A percentile compares a stretch with the other conserved stretches of the same genome.
phyloP scores from a whole-genome alignment of 2,329 filamentous ascomycete species.

The Sporothrix dimorphospora region DNA sequence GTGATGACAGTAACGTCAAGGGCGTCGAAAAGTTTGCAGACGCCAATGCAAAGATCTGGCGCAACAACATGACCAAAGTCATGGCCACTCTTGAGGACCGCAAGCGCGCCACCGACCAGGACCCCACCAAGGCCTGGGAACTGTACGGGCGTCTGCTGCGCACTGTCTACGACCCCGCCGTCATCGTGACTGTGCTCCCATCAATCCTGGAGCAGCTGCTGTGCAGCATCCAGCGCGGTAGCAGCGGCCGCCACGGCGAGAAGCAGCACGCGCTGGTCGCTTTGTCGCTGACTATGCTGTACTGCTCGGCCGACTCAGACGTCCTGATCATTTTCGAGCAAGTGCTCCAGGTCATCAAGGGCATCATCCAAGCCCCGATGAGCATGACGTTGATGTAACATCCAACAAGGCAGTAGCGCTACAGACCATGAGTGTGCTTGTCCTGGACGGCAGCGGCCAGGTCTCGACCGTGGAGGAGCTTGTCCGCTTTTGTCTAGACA shows the following conservation, averaged over 20 bases:
- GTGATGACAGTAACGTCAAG: not conserved
- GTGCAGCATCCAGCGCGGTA: not conserved
- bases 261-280: not conserved
- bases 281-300: not conserved
- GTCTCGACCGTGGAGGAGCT: not conserved
- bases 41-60: not conserved
- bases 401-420: not conserved
- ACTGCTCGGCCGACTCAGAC: not conserved
- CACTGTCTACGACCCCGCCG: not conserved
- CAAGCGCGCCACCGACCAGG: not conserved
- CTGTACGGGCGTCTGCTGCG: not conserved
- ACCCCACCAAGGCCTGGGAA: not conserved
- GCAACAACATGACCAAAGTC: not conserved
- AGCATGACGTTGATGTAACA: not conserved
- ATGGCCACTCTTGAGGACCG: not conserved
- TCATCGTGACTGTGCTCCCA: not conserved
- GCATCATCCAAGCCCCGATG: not conserved
- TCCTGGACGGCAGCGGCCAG: not conserved
- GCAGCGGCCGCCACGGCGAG: not conserved
- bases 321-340: not conserved
- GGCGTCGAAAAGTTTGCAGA: not conserved
- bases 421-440: not conserved
- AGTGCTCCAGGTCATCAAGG: not conserved
- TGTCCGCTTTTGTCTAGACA: not conserved
- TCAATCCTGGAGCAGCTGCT: not conserved